These are phyloP conservation scores for Penicillium verhagenii DNA, from an alignment of 495 filamentous ascomycete species.

Conservation along the genomic window DNA sequence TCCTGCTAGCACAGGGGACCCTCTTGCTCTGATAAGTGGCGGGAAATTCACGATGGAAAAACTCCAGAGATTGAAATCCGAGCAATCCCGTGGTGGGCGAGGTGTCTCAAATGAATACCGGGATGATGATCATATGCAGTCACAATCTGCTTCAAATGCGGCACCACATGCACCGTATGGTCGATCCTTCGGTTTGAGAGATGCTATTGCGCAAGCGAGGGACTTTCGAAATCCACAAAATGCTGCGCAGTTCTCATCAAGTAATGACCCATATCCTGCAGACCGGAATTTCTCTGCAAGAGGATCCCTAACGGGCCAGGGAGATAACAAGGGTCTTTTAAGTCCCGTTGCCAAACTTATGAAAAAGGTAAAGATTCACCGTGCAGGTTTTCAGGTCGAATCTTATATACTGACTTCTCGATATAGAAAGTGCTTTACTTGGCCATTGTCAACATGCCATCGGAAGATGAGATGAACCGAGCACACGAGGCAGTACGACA, in stretches of 20 bases:
- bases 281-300: background rate
- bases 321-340: background rate
- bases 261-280: background rate
- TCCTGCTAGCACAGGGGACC: slow-evolving; percentile 39
- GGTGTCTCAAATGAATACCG: background rate
- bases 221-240: slow-evolving; percentile 1
- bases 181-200: slow-evolving; percentile 2
- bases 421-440: slow-evolving; percentile 51
- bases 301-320: background rate
- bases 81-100: background rate
- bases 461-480: slow-evolving; percentile 40
- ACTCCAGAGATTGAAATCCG: slow-evolving; percentile 5
- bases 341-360: slow-evolving; percentile 12
- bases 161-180: slow-evolving; percentile 13
- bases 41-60: slow-evolving; percentile 30
- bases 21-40: slow-evolving; percentile 41
- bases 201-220: slow-evolving; percentile 2
- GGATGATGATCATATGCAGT: background rate
- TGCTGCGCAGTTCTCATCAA: background rate
- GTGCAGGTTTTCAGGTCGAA: background rate
- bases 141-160: slow-evolving; percentile 6
- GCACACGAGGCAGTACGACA: slow-evolving; percentile 14
- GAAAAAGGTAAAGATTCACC: slow-evolving; percentile 9
- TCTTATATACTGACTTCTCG: background rate
- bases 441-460: slow-evolving; percentile 53